phyloP scores from a whole-genome alignment of 1,284 basidiomycete species.

The Ceratobasidium papillatum region DNA sequence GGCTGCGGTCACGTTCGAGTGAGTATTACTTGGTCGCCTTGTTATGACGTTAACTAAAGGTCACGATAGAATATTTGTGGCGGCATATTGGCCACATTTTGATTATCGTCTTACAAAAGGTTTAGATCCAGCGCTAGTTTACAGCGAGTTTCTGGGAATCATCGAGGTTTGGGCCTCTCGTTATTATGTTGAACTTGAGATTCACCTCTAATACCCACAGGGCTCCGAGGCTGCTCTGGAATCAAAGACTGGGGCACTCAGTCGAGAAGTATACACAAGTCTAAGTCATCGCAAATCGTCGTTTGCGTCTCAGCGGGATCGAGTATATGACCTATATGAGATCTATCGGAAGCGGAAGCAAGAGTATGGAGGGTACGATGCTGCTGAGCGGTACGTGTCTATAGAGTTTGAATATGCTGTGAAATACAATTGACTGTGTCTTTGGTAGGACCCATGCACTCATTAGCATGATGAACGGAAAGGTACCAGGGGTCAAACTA shows the following conservation, averaged over 20 bases:
- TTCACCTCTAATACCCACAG: conserved; percentile 58
- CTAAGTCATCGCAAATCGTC: conserved; percentile 62
- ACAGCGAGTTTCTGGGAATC: conserved; percentile 70
- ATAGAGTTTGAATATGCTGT: neutral
- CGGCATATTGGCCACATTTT: conserved; percentile 69
- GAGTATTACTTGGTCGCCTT: neutral
- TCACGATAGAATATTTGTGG: neutral
- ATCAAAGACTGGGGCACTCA: conserved; percentile 55
- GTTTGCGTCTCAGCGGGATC: conserved; percentile 60
- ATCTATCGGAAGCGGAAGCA: conserved; percentile 62
- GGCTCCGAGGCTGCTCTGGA: conserved; percentile 65
- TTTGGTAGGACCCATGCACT: conserved; percentile 38
- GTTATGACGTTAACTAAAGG: neutral
- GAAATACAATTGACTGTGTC: neutral
- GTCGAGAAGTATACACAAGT: conserved; percentile 57
- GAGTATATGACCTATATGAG: conserved; percentile 65
- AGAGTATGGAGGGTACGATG: conserved; percentile 61
- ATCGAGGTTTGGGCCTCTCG: conserved; percentile 31
- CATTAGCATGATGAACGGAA: neutral
- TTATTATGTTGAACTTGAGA: conserved; percentile 53
- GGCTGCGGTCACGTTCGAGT: conserved; percentile 30
- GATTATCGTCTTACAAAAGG: conserved; percentile 63
- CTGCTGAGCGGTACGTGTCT: conserved; percentile 64
- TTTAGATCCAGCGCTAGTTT: conserved; percentile 68
- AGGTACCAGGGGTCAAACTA: neutral